Evolutionary conservation across 2,329 filamentous ascomycete genomes (phyloP).

Genomic region (Penicillium psychrosexuale): DNA sequence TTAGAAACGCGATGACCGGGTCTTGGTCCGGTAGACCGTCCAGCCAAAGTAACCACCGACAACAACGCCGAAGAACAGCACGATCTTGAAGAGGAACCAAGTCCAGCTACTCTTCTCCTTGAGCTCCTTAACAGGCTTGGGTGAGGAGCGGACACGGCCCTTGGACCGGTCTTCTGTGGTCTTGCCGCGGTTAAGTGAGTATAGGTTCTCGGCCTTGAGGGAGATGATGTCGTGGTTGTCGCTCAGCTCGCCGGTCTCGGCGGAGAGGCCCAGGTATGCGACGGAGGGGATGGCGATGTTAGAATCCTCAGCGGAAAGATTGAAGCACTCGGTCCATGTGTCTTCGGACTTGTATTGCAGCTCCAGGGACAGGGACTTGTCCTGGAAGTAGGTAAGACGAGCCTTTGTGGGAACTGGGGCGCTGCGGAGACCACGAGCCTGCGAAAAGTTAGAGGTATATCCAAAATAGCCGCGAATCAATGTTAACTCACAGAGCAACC

Average conservation of each 20-base stretch:
- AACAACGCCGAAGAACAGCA: constrained; percentile 68
- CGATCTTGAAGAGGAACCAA: constrained; percentile 76
- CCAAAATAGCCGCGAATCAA: not conserved
- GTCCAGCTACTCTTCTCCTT: constrained; percentile 54
- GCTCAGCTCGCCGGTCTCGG: constrained; percentile 89
- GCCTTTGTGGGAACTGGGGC: constrained; percentile 77
- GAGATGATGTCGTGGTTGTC: constrained; percentile 98
- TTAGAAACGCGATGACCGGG: constrained; percentile 47
- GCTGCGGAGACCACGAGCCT: constrained; percentile 82
- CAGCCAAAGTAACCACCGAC: constrained; percentile 80
- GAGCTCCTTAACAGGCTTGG: constrained; percentile 23
- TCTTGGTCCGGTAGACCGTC: constrained; percentile 70
- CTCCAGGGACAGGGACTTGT: constrained; percentile 85
- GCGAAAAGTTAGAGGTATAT: not conserved
- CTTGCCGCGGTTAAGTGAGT: constrained; percentile 42
- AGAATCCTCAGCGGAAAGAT: constrained; percentile 57
- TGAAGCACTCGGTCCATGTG: constrained; percentile 88
- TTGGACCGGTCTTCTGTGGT: constrained; percentile 24
- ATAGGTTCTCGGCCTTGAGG: constrained; percentile 82
- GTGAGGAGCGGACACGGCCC: constrained; percentile 16
- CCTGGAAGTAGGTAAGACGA: constrained; percentile 91
- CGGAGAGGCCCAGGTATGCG: constrained; percentile 61
- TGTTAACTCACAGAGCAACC: constrained; percentile 70
- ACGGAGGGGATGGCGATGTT: constrained; percentile 74
- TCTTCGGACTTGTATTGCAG: constrained; percentile 90